Percentiles rank a stretch among this genome's conserved stretches.
Evolutionary conservation across 1,284 basidiomycete species (phyloP).

Genomic region (Meira nashicola): DNA sequence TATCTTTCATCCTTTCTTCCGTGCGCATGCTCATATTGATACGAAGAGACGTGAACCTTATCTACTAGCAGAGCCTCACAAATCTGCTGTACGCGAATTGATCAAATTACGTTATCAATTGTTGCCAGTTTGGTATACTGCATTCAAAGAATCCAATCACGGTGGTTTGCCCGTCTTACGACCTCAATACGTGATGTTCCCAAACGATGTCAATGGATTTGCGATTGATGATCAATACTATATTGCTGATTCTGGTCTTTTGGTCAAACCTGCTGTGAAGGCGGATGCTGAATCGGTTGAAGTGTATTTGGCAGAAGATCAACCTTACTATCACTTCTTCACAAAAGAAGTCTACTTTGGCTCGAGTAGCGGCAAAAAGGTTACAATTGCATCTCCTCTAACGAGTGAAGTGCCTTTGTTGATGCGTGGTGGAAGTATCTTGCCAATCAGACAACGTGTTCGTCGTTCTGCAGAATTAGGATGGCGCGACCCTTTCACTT

Average conservation of each 20-base stretch:
- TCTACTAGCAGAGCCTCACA: conserved; percentile 82
- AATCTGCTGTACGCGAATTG: conserved; percentile 71
- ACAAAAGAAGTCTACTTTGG: conserved; percentile 61
- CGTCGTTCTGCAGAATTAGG: conserved; percentile 80
- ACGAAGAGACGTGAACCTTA: conserved; percentile 96
- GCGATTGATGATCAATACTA: conserved; percentile 91
- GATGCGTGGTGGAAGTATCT: conserved; percentile 83
- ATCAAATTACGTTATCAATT: conserved; percentile 80
- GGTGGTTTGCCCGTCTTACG: conserved; percentile 42
- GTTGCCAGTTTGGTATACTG: conserved; percentile 92
- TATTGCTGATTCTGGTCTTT: conserved; percentile 76
- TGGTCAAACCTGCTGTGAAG: conserved; percentile 84
- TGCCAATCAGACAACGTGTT: conserved; percentile 79
- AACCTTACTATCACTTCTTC: conserved; percentile 93
- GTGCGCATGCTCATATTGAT: conserved; percentile 96
- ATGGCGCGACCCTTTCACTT: conserved; percentile 87
- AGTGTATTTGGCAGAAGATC: conserved; percentile 80
- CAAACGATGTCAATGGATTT: conserved; percentile 77
- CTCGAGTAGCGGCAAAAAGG: conserved; percentile 59
- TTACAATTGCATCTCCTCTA: conserved; percentile 62
- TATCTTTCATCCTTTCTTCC: conserved; percentile 93
- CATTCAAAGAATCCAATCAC: conserved; percentile 61
- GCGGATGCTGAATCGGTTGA: conserved; percentile 68
- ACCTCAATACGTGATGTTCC: conserved; percentile 90
- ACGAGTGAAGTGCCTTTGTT: conserved; percentile 72